Base-by-base conservation (phyloP, 139 green algal species). In the Chlorella vulgaris region DNA sequence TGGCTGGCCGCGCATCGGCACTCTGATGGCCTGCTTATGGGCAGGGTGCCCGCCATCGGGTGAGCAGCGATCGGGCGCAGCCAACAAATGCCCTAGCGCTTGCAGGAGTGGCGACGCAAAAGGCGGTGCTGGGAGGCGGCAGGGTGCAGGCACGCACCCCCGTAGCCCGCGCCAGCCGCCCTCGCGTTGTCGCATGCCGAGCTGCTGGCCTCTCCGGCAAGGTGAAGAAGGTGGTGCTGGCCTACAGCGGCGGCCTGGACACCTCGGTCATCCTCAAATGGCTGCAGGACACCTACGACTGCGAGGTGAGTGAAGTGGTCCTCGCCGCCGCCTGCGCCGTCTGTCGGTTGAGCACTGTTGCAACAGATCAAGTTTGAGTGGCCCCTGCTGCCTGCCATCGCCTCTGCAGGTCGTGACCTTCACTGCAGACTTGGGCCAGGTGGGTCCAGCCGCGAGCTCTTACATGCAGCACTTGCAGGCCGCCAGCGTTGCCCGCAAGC, bases 261-360 rank as follows among this genome's bases (percentile, higher is more conserved):
- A 99, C 97, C 3, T 98, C 94, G 47, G 93, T 99, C 74, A 99
- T 99, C 85, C 90, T 99, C 21, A 98, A 98, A 86, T 99, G 97
- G 97, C 92, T 99, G n/a, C 85, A 96, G 90, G 93, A 97, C 33
- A 90, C 87, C 5, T 99, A 99, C 82, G 89, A 93, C 33, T 99
- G 97, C 85, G 97, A 99, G 87, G 96, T 71, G 33, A 3, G 65
- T 29, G 62, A 18, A 26, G 62, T 24, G n/a, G n/a, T n/a, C n/a
- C n/a, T n/a, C n/a, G n/a, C n/a, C n/a, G n/a, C n/a, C n/a, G n/a
- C n/a, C n/a, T n/a, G n/a, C n/a, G n/a, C n/a, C n/a, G n/a, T n/a
- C n/a, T n/a, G n/a, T n/a, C n/a, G n/a, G n/a, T n/a, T n/a, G n/a
- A n/a, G n/a, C n/a, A n/a, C n/a, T n/a, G n/a, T n/a, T n/a, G n/a